Percentiles rank a stretch among this genome's conserved stretches.
Evolutionary conservation across 306 rosid genomes (phyloP).

Genomic region (Casuarina equisetifolia): DNA sequence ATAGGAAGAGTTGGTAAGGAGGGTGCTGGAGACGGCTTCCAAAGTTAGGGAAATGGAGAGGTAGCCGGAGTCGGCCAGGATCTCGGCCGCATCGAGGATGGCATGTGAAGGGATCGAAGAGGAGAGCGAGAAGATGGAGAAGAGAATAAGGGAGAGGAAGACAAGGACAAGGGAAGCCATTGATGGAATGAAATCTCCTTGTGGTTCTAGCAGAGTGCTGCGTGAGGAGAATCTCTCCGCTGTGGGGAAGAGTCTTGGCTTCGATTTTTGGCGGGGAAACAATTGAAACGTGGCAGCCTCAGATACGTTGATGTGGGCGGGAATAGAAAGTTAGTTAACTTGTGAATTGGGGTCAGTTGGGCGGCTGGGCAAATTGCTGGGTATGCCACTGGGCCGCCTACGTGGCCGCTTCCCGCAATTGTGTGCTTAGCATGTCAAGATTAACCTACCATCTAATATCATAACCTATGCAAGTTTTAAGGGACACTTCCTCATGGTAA

Average conservation of each 20-base stretch:
- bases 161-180: slow-evolving; percentile 49
- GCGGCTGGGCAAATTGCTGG: too few species aligned
- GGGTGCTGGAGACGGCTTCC: slow-evolving; percentile 49
- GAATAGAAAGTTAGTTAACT: not conserved
- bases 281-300: not conserved
- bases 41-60: slow-evolving; percentile 75
- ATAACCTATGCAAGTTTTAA: too few species aligned
- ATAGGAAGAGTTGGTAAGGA: slow-evolving; percentile 47
- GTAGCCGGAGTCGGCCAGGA: slow-evolving; percentile 65
- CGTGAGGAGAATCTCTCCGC: not conserved
- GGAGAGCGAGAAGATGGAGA: slow-evolving; percentile 37
- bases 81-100: slow-evolving; percentile 60
- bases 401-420: too few species aligned
- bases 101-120: slow-evolving; percentile 45
- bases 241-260: not conserved
- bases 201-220: slow-evolving; percentile 1
- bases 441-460: too few species aligned
- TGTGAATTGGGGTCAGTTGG: too few species aligned
- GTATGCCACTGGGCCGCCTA: too few species aligned
- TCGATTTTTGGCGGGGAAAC: slow-evolving; percentile 21
- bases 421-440: too few species aligned
- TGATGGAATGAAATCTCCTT: slow-evolving; percentile 27
- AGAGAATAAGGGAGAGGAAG: slow-evolving; percentile 15
- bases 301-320: not conserved
- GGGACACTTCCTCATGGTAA: too few species aligned